Conservation (phyloP, 2,329 filamentous ascomycete species). For the Penicillium sp. region DNA sequence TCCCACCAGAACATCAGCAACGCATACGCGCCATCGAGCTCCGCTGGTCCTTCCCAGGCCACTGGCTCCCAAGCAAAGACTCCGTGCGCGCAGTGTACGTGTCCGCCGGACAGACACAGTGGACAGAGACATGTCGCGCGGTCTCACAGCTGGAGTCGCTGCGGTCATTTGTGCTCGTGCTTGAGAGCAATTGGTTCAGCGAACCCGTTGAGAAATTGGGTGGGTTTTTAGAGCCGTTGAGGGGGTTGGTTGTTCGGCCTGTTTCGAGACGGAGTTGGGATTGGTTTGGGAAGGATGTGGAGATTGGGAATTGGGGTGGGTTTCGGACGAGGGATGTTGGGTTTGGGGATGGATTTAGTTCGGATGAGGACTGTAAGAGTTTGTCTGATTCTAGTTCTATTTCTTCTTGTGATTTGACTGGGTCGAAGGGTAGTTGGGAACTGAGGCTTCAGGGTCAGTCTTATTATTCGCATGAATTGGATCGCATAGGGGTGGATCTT, state of each 20-base stretch:
- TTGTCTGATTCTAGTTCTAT: background rate
- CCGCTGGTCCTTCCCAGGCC: constrained; percentile 41
- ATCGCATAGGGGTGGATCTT: constrained; percentile 29
- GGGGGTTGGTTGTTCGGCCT: constrained; percentile 22
- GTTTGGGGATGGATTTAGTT: constrained; percentile 1
- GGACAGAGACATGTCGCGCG: constrained; percentile 36
- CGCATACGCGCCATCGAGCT: constrained; percentile 36
- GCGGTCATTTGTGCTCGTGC: constrained; percentile 32
- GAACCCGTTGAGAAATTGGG: constrained; percentile 38
- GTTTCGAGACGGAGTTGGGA: background rate
- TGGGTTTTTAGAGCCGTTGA: constrained; percentile 37
- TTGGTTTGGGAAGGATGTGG: background rate
- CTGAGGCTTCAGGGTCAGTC: constrained; percentile 34
- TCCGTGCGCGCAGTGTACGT: constrained; percentile 40
- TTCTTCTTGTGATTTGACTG: background rate
- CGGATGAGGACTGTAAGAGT: constrained; percentile 10
- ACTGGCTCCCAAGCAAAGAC: constrained; percentile 43
- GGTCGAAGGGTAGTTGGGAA: constrained; percentile 23
- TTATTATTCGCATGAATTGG: constrained; percentile 35
- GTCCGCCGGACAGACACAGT: constrained; percentile 37
- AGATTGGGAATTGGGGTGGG: background rate
- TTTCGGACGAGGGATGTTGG: background rate
- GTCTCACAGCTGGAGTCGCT: constrained; percentile 26
- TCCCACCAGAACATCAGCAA: constrained; percentile 30
- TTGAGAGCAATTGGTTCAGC: constrained; percentile 38